Evolutionary conservation across 2,329 filamentous ascomycete genomes (phyloP).

Genomic region (Aspergillus aculeatinus): DNA sequence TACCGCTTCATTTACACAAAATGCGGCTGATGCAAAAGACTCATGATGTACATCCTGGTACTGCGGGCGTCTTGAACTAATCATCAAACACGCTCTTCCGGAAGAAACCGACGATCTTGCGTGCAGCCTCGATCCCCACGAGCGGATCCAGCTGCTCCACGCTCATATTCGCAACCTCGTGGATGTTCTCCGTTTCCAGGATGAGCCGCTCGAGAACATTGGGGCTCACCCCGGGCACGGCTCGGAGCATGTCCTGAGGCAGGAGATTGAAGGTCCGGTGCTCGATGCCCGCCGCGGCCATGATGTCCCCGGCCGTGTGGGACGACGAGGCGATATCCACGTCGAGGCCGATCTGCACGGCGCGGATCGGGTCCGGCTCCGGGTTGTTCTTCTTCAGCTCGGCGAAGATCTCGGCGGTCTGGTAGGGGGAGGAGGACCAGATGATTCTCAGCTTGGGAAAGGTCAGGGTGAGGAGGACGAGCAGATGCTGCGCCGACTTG

Average conservation of each 20-base stretch:
- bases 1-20: too few species aligned
- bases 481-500: conserved; percentile 83
- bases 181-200: conserved; percentile 70
- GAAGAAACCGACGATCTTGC: conserved; percentile 80
- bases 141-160: conserved; percentile 68
- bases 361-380: conserved; percentile 86
- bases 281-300: conserved; percentile 53
- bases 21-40: too few species aligned
- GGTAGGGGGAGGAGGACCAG: conserved; percentile 90
- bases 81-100: conserved; percentile 60
- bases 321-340: conserved; percentile 42
- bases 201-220: conserved; percentile 74
- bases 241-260: conserved; percentile 85
- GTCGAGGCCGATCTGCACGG: conserved; percentile 78
- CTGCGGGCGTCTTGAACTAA: conserved; percentile 7
- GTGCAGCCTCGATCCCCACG: conserved; percentile 74
- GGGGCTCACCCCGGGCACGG: conserved; percentile 79
- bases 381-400: conserved; percentile 84
- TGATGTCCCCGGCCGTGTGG: conserved; percentile 48
- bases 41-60: not conserved
- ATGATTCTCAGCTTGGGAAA: conserved; percentile 89
- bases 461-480: conserved; percentile 87
- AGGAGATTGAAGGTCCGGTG: conserved; percentile 75
- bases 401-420: conserved; percentile 96
- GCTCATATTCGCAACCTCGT: conserved; percentile 83